A percentile compares a stretch with the other conserved stretches of the same genome.
Conservation (phyloP, 805 yeast species). For the Saturnispora diversa region DNA sequence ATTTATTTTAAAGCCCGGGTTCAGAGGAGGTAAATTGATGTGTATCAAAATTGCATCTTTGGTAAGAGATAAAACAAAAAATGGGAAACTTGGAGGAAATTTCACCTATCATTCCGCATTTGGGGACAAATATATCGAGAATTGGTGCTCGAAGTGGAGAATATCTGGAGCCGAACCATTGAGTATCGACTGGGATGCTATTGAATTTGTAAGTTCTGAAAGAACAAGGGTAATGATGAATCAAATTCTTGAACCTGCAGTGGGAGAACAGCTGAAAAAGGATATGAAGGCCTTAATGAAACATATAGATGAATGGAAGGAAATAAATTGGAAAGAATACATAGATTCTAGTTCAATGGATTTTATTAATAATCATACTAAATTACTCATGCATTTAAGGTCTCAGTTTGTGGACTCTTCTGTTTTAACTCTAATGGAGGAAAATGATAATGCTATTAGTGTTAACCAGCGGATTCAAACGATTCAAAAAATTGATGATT, state of each 20-base stretch:
- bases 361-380: slow-evolving; percentile 32
- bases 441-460: slow-evolving; percentile 20
- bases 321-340: slow-evolving; percentile 33
- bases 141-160: slow-evolving; percentile 31
- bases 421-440: slow-evolving; percentile 14
- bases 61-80: neutral
- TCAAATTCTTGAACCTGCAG: slow-evolving; percentile 4
- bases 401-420: slow-evolving; percentile 25
- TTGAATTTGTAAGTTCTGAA: slow-evolving; percentile 39
- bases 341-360: slow-evolving; percentile 32
- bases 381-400: slow-evolving; percentile 20
- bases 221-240: slow-evolving; percentile 21
- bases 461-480: slow-evolving; percentile 39
- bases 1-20: slow-evolving; percentile 36
- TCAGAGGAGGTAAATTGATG: slow-evolving; percentile 7
- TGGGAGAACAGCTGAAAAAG: slow-evolving; percentile 1
- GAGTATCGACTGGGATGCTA: slow-evolving; percentile 29
- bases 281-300: neutral
- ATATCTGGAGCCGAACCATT: slow-evolving; percentile 6
- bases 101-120: slow-evolving; percentile 23
- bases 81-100: slow-evolving; percentile 12
- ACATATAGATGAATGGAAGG: slow-evolving; percentile 35
- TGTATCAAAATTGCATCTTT: slow-evolving; percentile 2
- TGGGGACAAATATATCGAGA: slow-evolving; percentile 28
- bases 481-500: slow-evolving; percentile 41